phyloP scores from a whole-genome alignment of 2,329 filamentous ascomycete genomes.

The Colletotrichum noveboracense region DNA sequence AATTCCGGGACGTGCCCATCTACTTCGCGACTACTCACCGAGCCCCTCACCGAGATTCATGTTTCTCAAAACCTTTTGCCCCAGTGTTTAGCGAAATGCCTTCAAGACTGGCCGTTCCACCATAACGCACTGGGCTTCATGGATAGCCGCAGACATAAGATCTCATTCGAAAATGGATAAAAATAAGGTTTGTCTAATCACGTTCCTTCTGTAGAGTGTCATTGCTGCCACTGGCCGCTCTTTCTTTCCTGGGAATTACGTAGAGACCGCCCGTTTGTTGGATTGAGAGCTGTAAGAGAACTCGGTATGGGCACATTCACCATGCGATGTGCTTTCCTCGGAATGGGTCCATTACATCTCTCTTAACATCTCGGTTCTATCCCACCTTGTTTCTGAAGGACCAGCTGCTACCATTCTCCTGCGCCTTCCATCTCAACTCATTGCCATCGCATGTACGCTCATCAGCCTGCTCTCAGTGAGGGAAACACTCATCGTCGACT shows the following conservation, averaged over 20 bases:
- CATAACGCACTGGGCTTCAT: not conserved
- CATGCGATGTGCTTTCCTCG: not conserved
- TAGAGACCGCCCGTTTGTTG: not conserved
- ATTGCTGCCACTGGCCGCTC: not conserved
- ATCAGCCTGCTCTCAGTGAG: not conserved
- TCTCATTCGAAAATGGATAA: slow-evolving; percentile 13
- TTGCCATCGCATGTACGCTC: not conserved
- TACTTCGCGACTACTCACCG: not conserved
- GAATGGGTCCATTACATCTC: too few species aligned
- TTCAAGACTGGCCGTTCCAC: not conserved
- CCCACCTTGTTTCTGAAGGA: fast-evolving
- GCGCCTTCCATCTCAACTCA: not conserved
- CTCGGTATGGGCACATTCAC: not conserved
- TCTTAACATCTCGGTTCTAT: not conserved
- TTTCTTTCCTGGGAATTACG: not conserved
- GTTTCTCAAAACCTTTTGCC: slow-evolving; percentile 2
- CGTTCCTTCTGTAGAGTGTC: not conserved
- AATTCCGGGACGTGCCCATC: too few species aligned
- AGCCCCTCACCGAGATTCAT: not conserved
- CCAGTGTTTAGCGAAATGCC: not conserved
- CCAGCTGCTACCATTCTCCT: fast-evolving
- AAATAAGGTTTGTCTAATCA: not conserved
- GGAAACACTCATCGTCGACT: fast-evolving
- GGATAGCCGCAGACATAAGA: not conserved
- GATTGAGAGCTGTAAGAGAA: not conserved